phyloP scores from a whole-genome alignment of 2,329 filamentous ascomycete genomes.

The Phyllosticta citribraziliensis region DNA sequence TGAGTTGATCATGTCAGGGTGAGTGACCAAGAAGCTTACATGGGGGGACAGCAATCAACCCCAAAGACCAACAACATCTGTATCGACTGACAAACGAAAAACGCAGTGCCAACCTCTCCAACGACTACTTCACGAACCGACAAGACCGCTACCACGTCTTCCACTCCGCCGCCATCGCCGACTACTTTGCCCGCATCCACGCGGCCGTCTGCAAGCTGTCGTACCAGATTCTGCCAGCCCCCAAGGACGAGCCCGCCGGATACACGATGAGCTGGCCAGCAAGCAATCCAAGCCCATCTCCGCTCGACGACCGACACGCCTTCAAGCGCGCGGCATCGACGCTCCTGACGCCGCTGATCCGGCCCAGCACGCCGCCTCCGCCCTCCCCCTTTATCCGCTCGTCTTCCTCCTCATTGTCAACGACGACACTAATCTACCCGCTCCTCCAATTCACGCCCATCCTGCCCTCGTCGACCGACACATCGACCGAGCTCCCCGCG shows the following conservation, averaged over 20 bases:
- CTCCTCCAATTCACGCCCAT: slow-evolving; percentile 82
- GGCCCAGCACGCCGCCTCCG: slow-evolving; percentile 32
- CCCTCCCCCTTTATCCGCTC: slow-evolving; percentile 15
- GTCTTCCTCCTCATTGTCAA: slow-evolving; percentile 2
- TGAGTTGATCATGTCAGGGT: slow-evolving; percentile 89
- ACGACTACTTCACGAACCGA: slow-evolving; percentile 92
- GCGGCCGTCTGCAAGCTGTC: slow-evolving; percentile 68
- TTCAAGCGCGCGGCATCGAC: slow-evolving; percentile 63
- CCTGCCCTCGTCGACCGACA: slow-evolving; percentile 52
- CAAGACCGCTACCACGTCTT: slow-evolving; percentile 94
- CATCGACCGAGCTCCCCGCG: slow-evolving; percentile 80
- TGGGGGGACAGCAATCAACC: too few relatives aligned
- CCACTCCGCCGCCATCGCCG: slow-evolving; percentile 64
- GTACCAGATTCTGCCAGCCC: slow-evolving; percentile 62
- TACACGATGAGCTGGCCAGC: slow-evolving; percentile 62
- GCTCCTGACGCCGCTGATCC: slow-evolving; percentile 57
- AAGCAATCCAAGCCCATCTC: slow-evolving; percentile 64
- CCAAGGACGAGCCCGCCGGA: slow-evolving; percentile 34
- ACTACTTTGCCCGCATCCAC: slow-evolving; percentile 75
- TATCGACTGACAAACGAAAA: not conserved
- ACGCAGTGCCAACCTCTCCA: slow-evolving; percentile 69
- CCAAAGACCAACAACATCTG: not conserved
- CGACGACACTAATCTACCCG: slow-evolving; percentile 68
- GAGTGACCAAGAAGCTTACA: too few relatives aligned
- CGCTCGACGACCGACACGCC: slow-evolving; percentile 55